Evolutionary conservation across 169 alveolate genomes (phyloP).

Genomic region (Prorocentrum cordatum): DNA sequence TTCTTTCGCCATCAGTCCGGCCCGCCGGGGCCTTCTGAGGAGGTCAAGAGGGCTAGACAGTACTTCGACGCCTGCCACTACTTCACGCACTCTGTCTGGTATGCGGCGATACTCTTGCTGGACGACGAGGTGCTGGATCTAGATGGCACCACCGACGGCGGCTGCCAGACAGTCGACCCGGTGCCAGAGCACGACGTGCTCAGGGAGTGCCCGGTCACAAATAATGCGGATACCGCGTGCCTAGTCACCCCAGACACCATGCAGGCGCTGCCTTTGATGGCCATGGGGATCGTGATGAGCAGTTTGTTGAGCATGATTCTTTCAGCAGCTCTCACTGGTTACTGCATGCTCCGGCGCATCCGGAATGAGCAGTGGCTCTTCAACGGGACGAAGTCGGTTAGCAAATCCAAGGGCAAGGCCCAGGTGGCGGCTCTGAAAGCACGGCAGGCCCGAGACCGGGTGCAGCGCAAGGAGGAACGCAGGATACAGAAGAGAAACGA

Average conservation of each 20-base stretch:
- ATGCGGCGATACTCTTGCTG: constrained; percentile 20
- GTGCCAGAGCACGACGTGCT: not conserved
- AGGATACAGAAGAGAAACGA: too few species aligned
- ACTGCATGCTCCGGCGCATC: not conserved
- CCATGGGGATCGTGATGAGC: not conserved
- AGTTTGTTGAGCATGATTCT: too few species aligned
- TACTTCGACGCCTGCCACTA: constrained; percentile 7
- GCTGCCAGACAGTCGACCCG: constrained; percentile 39
- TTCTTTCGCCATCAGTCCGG: too few species aligned
- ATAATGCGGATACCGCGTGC: not conserved
- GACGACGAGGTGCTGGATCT: constrained; percentile 17
- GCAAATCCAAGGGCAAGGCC: too few species aligned
- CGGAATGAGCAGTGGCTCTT: not conserved
- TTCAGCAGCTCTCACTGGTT: too few species aligned
- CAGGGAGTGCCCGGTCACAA: not conserved
- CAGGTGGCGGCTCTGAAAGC: too few species aligned
- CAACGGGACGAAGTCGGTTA: not conserved
- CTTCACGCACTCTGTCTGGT: constrained; percentile 46
- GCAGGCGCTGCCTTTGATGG: not conserved
- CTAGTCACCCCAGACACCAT: not conserved
- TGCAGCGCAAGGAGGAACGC: too few species aligned
- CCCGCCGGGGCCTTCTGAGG: too few species aligned
- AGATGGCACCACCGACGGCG: constrained; percentile 47
- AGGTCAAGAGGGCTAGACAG: too few species aligned
- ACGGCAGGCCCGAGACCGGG: too few species aligned